phyloP scores from a whole-genome alignment of 257 asterid species.

The Jasminum sambac region DNA sequence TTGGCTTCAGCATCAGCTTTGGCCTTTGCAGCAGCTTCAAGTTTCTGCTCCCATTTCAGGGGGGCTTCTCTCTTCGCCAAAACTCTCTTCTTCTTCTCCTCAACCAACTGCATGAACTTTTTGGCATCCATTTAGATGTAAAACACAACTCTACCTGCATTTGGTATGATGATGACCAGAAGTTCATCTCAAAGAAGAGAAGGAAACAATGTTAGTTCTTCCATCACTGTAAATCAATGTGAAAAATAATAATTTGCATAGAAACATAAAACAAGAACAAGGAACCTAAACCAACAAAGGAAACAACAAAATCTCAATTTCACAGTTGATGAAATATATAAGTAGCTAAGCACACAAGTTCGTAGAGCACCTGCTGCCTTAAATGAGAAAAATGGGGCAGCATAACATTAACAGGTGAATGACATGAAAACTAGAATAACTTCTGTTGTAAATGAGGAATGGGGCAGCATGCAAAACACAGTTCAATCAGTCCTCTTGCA shows the following conservation, averaged over 20 bases:
- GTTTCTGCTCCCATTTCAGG: slow-evolving; percentile 93
- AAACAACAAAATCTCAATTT: slow-evolving; percentile 2
- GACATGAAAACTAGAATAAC: background rate
- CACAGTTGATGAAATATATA: background rate
- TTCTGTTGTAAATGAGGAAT: background rate
- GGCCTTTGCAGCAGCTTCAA: slow-evolving; percentile 85
- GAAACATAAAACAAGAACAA: background rate
- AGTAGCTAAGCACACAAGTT: background rate
- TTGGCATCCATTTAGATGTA: slow-evolving; percentile 75
- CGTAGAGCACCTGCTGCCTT: background rate
- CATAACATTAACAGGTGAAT: background rate
- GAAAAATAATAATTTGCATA: background rate
- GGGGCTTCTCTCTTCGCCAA: slow-evolving; percentile 90
- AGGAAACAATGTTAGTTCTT: slow-evolving; percentile 93
- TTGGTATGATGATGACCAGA: slow-evolving; percentile 97
- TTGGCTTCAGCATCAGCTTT: slow-evolving; percentile 75
- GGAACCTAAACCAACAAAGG: background rate
- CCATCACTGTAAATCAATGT: slow-evolving; percentile 32
- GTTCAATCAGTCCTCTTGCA: background rate
- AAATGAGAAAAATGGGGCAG: background rate
- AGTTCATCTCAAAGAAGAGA: slow-evolving; percentile 98
- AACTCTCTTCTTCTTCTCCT: slow-evolving; percentile 88
- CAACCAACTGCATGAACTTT: slow-evolving; percentile 90
- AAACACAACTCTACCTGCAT: slow-evolving; percentile 90
- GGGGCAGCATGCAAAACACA: background rate